These are phyloP conservation scores for Kodamaea ohmeri DNA, from an alignment of 1,139 yeast genomes.

Conservation along the genomic window DNA sequence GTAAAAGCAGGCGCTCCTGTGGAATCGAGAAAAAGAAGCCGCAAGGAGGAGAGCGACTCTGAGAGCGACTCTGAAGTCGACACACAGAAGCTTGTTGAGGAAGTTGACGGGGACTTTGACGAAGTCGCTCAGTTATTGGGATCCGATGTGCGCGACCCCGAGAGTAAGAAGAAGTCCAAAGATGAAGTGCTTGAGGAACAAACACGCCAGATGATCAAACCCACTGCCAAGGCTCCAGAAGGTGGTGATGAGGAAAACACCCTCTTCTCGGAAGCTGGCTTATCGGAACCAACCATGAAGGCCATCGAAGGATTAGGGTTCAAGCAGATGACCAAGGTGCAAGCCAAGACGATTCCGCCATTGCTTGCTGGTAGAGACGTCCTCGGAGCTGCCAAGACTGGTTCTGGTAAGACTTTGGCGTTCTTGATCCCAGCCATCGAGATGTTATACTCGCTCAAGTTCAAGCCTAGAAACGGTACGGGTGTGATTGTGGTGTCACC, in stretches of 20 bases:
- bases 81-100: conserved; percentile 45
- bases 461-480: conserved; percentile 90
- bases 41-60: conserved; percentile 9
- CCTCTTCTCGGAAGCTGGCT: conserved; percentile 50
- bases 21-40: conserved; percentile 10
- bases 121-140: conserved; percentile 57
- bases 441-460: conserved; percentile 78
- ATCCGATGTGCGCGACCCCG: conserved; percentile 42
- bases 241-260: conserved; percentile 37
- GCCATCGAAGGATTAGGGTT: conserved; percentile 88
- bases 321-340: conserved; percentile 86
- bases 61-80: conserved; percentile 25
- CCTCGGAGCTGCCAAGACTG: conserved; percentile 96
- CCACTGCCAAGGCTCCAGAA: conserved; percentile 23
- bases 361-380: conserved; percentile 93
- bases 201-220: conserved; percentile 26
- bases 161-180: conserved; percentile 25
- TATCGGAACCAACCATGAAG: conserved; percentile 75
- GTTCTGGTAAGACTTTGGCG: conserved; percentile 96
- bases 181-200: conserved; percentile 19
- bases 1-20: conserved; percentile 6
- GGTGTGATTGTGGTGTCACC: conserved; percentile 88
- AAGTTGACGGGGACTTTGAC: conserved; percentile 51
- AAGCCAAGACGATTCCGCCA: conserved; percentile 93
- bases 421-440: conserved; percentile 94